These are phyloP conservation scores for Danielia reshetovae DNA, from an alignment of 805 yeast species.

Conservation along the genomic window DNA sequence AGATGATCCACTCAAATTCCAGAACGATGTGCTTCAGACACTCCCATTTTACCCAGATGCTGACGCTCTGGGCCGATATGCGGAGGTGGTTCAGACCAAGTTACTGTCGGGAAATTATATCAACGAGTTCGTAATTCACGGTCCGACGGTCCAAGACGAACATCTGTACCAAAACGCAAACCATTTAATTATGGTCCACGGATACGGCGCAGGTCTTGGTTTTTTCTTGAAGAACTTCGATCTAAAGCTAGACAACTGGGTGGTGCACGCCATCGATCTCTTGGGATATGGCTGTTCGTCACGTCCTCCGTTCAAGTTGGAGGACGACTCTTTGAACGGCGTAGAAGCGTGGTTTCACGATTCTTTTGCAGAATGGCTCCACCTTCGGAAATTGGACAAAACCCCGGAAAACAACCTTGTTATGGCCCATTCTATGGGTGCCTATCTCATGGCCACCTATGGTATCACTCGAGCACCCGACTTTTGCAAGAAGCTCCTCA, in stretches of 20 bases:
- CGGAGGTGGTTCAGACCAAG: slow-evolving; percentile 31
- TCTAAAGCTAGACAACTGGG: slow-evolving; percentile 47
- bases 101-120: slow-evolving; percentile 28
- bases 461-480: slow-evolving; percentile 54
- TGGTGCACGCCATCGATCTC: slow-evolving; percentile 80
- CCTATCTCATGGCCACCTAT: slow-evolving; percentile 69
- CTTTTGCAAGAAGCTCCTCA: slow-evolving; percentile 61
- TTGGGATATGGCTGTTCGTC: slow-evolving; percentile 90
- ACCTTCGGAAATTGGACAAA: slow-evolving; percentile 36
- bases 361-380: slow-evolving; percentile 63
- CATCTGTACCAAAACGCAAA: slow-evolving; percentile 18
- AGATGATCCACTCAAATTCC: slow-evolving; percentile 39
- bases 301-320: slow-evolving; percentile 50
- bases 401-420: slow-evolving; percentile 44
- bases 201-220: slow-evolving; percentile 45
- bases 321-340: slow-evolving; percentile 27
- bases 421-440: slow-evolving; percentile 92
- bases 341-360: slow-evolving; percentile 65
- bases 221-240: slow-evolving; percentile 38
- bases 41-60: slow-evolving; percentile 45
- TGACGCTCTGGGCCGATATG: slow-evolving; percentile 24
- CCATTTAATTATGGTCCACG: slow-evolving; percentile 43
- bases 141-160: slow-evolving; percentile 16
- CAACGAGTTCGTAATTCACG: slow-evolving; percentile 40
- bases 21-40: slow-evolving; percentile 40